A percentile compares a stretch with the other conserved stretches of the same genome.
phyloP scores from a whole-genome alignment of 148 eudicot species.

The Linanthus parryae region DNA sequence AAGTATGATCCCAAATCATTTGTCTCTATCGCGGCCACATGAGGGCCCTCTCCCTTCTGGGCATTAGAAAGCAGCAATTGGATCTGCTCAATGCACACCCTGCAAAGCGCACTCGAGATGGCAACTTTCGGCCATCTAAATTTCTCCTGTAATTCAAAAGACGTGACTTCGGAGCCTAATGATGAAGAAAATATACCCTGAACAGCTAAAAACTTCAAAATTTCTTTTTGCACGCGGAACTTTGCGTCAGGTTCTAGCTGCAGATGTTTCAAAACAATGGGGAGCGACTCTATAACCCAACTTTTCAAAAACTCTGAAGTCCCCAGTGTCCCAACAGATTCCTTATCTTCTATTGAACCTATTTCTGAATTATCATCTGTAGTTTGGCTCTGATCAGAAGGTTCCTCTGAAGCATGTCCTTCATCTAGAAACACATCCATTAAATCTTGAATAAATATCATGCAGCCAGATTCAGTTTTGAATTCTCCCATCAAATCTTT shows the following conservation, averaged over 20 bases:
- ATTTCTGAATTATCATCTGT: slow-evolving; percentile 89
- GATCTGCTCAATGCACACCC: slow-evolving; percentile 89
- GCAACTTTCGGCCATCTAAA: slow-evolving; percentile 89
- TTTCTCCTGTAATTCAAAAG: slow-evolving; percentile 87
- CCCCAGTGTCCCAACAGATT: slow-evolving; percentile 38
- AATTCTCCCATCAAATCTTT: slow-evolving; percentile 72
- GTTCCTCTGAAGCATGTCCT: slow-evolving; percentile 62
- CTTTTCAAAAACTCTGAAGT: slow-evolving; percentile 64
- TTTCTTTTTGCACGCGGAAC: slow-evolving; percentile 76
- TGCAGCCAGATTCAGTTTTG: slow-evolving; percentile 75
- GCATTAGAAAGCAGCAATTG: slow-evolving; percentile 70
- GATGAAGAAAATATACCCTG: slow-evolving; percentile 96
- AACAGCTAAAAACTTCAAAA: slow-evolving; percentile 88
- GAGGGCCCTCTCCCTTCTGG: slow-evolving; percentile 73
- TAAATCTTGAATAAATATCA: slow-evolving; percentile 65
- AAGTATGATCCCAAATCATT: slow-evolving; percentile 86
- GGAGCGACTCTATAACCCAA: slow-evolving; percentile 87
- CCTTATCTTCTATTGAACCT: slow-evolving; percentile 62
- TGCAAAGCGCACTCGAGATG: slow-evolving; percentile 69
- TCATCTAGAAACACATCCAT: slow-evolving; percentile 81
- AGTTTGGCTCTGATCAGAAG: slow-evolving; percentile 86
- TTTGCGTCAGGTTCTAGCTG: slow-evolving; percentile 66
- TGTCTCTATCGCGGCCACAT: slow-evolving; percentile 56
- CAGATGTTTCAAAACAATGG: slow-evolving; percentile 53
- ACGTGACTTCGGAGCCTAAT: slow-evolving; percentile 92